Evolutionary conservation across 805 yeast genomes (phyloP).

Genomic region (Yarrowia yakushimensis): DNA sequence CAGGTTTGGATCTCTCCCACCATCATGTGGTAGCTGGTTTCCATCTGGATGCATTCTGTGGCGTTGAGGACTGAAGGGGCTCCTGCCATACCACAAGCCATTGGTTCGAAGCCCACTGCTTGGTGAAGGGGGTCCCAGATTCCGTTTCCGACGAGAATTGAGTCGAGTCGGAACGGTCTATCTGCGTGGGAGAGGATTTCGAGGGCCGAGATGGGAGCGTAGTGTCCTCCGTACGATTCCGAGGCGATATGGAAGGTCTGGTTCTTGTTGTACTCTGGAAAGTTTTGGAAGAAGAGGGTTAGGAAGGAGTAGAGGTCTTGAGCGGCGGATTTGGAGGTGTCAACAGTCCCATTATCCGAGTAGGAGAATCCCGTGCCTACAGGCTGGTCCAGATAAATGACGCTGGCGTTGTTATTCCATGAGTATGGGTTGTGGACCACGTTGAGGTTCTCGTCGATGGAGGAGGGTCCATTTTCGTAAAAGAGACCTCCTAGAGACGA

Average conservation of each 20-base stretch:
- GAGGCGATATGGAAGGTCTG: slow-evolving; percentile 74
- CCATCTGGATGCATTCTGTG: slow-evolving; percentile 59
- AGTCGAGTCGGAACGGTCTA: slow-evolving; percentile 60
- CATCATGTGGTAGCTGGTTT: slow-evolving; percentile 14
- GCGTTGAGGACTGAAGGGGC: slow-evolving; percentile 57
- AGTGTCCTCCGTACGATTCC: slow-evolving; percentile 81
- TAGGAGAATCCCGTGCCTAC: slow-evolving; percentile 73
- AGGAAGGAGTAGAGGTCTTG: slow-evolving; percentile 71
- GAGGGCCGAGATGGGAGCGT: slow-evolving; percentile 73
- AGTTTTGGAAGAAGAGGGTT: slow-evolving; percentile 68
- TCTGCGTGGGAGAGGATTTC: slow-evolving; percentile 59
- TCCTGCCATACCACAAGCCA: slow-evolving; percentile 92
- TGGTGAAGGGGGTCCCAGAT: slow-evolving; percentile 72
- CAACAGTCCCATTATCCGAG: slow-evolving; percentile 40
- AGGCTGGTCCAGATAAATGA: slow-evolving; percentile 78
- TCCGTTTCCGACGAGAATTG: slow-evolving; percentile 87
- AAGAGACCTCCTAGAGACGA: slow-evolving; percentile 74
- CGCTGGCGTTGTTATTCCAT: slow-evolving; percentile 77
- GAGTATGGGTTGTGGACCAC: slow-evolving; percentile 67
- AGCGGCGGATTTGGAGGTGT: slow-evolving; percentile 68
- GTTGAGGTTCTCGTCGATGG: slow-evolving; percentile 50
- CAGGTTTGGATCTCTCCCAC: slow-evolving; percentile 63
- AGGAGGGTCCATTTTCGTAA: slow-evolving; percentile 77
- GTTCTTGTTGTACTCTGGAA: slow-evolving; percentile 37
- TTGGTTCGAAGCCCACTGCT: slow-evolving; percentile 73